Percentiles rank a stretch among this genome's conserved stretches.
Conservation (phyloP, 2,329 filamentous ascomycete species). For the Microcera coccophila region DNA sequence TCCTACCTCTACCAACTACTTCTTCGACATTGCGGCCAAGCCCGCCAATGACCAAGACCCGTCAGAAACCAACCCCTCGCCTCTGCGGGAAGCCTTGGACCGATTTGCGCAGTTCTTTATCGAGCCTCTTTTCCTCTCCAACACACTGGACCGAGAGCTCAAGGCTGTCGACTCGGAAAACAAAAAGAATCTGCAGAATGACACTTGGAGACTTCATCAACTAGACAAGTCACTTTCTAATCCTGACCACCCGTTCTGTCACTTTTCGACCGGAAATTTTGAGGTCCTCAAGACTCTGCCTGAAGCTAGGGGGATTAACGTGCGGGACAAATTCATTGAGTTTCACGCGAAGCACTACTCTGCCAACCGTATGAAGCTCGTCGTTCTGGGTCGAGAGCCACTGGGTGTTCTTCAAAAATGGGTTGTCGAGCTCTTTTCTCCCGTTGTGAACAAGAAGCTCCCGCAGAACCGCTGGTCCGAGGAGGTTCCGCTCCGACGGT, state of each 20-base stretch:
- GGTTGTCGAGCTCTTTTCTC: slow-evolving; percentile 79
- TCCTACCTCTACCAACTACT: slow-evolving; percentile 93
- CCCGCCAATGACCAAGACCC: slow-evolving; percentile 58
- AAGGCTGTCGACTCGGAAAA: slow-evolving; percentile 92
- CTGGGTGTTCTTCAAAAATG: slow-evolving; percentile 79
- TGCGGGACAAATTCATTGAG: slow-evolving; percentile 86
- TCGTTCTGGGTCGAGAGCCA: slow-evolving; percentile 75
- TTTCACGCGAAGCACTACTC: slow-evolving; percentile 90
- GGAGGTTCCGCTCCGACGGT: slow-evolving; percentile 47
- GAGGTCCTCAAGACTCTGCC: slow-evolving; percentile 81
- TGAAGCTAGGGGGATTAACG: slow-evolving; percentile 73
- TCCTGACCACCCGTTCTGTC: slow-evolving; percentile 79
- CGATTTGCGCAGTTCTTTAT: slow-evolving; percentile 95
- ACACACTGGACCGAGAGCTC: slow-evolving; percentile 81
- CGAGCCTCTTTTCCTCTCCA: slow-evolving; percentile 77
- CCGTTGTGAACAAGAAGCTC: slow-evolving; percentile 77
- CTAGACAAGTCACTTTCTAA: slow-evolving; percentile 86
- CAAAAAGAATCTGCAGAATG: slow-evolving; percentile 94
- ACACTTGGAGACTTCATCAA: slow-evolving; percentile 83
- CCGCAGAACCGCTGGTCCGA: slow-evolving; percentile 54
- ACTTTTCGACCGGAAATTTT: slow-evolving; percentile 88
- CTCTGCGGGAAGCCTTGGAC: slow-evolving; percentile 76
- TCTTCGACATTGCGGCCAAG: slow-evolving; percentile 88
- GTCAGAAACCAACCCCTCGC: slow-evolving; percentile 53
- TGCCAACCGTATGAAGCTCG: slow-evolving; percentile 89